Conservation (phyloP, 1,284 basidiomycete species). For the Testicularia cyperi region DNA sequence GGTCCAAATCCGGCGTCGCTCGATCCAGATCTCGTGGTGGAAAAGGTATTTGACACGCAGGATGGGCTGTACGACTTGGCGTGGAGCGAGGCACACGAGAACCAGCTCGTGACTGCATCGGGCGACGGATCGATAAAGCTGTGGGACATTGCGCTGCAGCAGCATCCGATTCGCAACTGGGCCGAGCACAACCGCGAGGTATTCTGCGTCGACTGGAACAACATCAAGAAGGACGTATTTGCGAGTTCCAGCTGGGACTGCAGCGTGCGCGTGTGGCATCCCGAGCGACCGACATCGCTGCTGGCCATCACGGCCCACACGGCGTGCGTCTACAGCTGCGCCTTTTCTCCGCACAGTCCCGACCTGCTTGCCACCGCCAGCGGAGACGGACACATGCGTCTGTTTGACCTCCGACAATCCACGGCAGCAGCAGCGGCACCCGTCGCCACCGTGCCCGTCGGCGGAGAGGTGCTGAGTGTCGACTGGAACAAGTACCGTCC, state of each 20-base stretch:
- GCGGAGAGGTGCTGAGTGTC: constrained; percentile 66
- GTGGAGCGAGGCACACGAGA: constrained; percentile 91
- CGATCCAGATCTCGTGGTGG: constrained; percentile 15
- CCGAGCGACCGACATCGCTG: constrained; percentile 75
- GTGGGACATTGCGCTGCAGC: constrained; percentile 87
- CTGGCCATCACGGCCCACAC: constrained; percentile 78
- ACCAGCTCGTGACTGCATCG: constrained; percentile 83
- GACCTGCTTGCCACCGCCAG: constrained; percentile 78
- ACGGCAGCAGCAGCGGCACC: constrained; percentile 7
- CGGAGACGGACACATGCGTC: constrained; percentile 65
- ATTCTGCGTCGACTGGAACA: constrained; percentile 96
- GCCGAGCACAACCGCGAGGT: constrained; percentile 90
- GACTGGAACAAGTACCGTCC: constrained; percentile 93
- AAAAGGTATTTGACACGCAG: constrained; percentile 75
- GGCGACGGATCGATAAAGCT: constrained; percentile 88
- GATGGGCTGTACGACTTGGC: constrained; percentile 89
- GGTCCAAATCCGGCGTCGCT: background rate
- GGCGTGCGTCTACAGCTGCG: constrained; percentile 81
- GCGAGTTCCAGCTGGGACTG: constrained; percentile 86
- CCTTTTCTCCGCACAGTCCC: constrained; percentile 87
- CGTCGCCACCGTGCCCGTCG: constrained; percentile 37
- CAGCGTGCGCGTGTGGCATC: constrained; percentile 83
- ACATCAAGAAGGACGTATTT: constrained; percentile 86
- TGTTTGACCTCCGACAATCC: constrained; percentile 48
- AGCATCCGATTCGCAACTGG: constrained; percentile 86